phyloP scores from a whole-genome alignment of 257 asterid species.

The Solanum lycopersicoides region DNA sequence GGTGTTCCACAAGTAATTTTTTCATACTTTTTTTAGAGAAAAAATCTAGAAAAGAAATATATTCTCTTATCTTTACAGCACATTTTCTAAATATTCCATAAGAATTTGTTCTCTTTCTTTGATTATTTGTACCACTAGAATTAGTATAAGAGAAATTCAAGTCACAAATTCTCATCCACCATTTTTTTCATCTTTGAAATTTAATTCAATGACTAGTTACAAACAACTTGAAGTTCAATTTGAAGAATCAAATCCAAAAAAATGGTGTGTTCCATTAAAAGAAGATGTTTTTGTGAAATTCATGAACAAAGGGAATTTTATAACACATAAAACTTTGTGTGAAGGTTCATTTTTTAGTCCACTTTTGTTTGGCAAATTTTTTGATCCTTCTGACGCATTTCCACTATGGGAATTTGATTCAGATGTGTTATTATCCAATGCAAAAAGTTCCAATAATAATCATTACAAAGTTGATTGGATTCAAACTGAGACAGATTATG shows the following conservation, averaged over 20 bases:
- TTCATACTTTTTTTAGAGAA: neutral
- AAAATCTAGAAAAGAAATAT: conserved; percentile 11
- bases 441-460: conserved; percentile 3
- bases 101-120: conserved; percentile 28
- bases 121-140: neutral
- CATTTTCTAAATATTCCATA: conserved; percentile 17
- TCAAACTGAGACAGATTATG: conserved; percentile 41
- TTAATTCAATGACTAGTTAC: conserved; percentile 23
- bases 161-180: neutral
- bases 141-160: conserved; percentile 3
- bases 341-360: conserved; percentile 66
- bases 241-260: conserved; percentile 39
- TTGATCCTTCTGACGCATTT: conserved; percentile 90
- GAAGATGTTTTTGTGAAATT: conserved; percentile 41
- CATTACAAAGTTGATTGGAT: conserved; percentile 49
- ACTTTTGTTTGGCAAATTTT: conserved; percentile 68
- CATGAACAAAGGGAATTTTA: conserved; percentile 29
- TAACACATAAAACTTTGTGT: conserved; percentile 24
- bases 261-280: conserved; percentile 67
- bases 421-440: conserved; percentile 26
- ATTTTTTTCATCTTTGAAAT: neutral
- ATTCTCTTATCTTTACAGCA: conserved; percentile 30
- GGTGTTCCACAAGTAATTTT: neutral
- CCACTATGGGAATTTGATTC: conserved; percentile 84
- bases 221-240: conserved; percentile 35